Evolutionary conservation across 2,329 filamentous ascomycete species (phyloP), one percentile per base, ranked within the genome.

Genomic region (Aspergillus japonicus): DNA sequence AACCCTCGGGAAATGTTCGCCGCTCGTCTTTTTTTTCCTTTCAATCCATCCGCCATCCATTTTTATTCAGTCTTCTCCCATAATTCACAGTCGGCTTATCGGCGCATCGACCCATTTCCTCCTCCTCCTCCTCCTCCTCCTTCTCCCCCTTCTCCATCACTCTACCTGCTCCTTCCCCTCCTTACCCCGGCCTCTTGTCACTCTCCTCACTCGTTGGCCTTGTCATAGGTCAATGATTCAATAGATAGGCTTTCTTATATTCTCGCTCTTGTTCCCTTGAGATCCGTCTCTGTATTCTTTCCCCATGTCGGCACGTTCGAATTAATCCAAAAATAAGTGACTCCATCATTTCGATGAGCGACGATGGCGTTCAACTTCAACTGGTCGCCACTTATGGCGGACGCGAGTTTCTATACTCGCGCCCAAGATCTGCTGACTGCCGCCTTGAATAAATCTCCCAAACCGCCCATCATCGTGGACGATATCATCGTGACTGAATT

Each of bases 351-450:
- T 69, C 68, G 66, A 73, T 73, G 69, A 68, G 50, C 67, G 63
- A 68, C 64, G 79, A 99, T 99, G 95, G 95, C 95, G 69, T 99
- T 99, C 90, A 98, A 98, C 84, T 99, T 99, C 90, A 98, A 98
- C 91, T 99, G 95, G 95, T 96, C 92, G 85, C 95, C 95, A 74
- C 85, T 99, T 67, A 95, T 96, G 80, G 94, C 94, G 73, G 95
- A 98, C 81, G 94, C 91, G 72, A 86, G 88, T 69, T 95, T 95
- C 78, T 94, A 94, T 79, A 87, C 90, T 75, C 89, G 92, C 69
- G 94, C 95, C 54, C 90, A 93, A 76, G 93, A 98, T 75, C 90
- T 98, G 77, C 85, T 99, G 70, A 99, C 95, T 26, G 89, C 91
- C 59, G 95, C 95, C 39, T 84, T 99, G 71, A 99, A 99, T 84